A percentile compares a stretch with the other conserved stretches of the same genome.
Evolutionary conservation across 73 alveolate species (phyloP).

Genomic region (Paramecium sonneborni): DNA sequence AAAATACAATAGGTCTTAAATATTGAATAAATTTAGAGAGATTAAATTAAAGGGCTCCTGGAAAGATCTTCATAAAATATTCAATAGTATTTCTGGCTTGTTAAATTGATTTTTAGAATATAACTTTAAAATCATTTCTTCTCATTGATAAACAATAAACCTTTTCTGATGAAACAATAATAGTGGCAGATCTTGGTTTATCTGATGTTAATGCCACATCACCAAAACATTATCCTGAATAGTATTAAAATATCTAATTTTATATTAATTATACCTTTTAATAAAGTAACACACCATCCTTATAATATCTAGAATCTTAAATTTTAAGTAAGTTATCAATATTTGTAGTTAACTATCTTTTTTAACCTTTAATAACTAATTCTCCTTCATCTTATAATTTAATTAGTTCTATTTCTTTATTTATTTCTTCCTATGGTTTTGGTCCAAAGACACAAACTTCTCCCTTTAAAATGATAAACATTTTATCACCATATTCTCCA

Average conservation of each 20-base stretch:
- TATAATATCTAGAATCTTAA: neutral
- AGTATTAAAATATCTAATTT: neutral
- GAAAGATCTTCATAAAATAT: slow-evolving; percentile 28
- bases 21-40: slow-evolving; percentile 1
- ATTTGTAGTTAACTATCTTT: neutral
- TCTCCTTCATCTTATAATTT: neutral
- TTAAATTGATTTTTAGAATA: slow-evolving; percentile 8
- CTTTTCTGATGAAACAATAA: neutral
- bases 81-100: neutral
- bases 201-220: slow-evolving; percentile 36
- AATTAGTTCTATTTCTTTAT: neutral
- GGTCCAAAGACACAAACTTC: slow-evolving; percentile 44
- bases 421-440: neutral
- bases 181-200: slow-evolving; percentile 21
- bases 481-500: slow-evolving; percentile 52
- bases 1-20: neutral
- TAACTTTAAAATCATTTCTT: slow-evolving; percentile 8
- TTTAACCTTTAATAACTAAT: neutral
- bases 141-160: neutral
- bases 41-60: neutral
- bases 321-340: neutral
- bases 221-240: slow-evolving; percentile 36
- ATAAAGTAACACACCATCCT: neutral
- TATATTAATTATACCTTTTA: neutral
- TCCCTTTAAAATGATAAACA: slow-evolving; percentile 24